A percentile compares a stretch with the other conserved stretches of the same genome.
Evolutionary conservation across 2,329 filamentous ascomycete genomes (phyloP).

Genomic region (Coleophoma crateriformis): DNA sequence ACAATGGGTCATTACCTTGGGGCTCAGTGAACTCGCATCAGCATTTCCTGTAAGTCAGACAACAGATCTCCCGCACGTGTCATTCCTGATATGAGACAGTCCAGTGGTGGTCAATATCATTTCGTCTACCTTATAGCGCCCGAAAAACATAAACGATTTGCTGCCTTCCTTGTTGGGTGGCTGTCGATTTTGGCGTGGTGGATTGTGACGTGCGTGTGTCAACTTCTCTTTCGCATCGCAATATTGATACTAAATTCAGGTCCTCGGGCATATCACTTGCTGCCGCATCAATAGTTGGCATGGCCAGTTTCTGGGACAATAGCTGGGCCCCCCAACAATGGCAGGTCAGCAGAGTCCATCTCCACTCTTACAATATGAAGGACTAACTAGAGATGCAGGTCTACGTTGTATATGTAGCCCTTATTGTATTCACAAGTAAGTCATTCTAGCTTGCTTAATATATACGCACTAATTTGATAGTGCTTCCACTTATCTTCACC

Average conservation of each 20-base stretch:
- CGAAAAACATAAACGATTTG: conserved; percentile 2
- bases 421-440: neutral
- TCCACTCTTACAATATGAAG: no score
- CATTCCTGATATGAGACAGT: neutral
- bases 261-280: neutral
- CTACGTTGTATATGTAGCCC: neutral
- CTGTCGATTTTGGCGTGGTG: conserved; percentile 4
- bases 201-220: neutral
- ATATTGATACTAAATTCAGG: neutral
- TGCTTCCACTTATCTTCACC: neutral
- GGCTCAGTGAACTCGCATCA: conserved; percentile 21
- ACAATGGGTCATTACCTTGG: conserved; percentile 17
- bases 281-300: conserved; percentile 3
- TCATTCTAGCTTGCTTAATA: no score
- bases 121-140: conserved; percentile 20
- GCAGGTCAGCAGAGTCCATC: neutral
- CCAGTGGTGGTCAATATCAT: conserved; percentile 25
- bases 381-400: neutral
- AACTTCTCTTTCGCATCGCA: neutral
- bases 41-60: conserved; percentile 14
- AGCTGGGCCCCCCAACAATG: neutral
- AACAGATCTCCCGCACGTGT: neutral
- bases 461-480: neutral
- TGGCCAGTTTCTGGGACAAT: conserved; percentile 5
- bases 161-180: conserved; percentile 6